Evolutionary conservation across 768 basidiomycete species (phyloP), one percentile per base, ranked within the genome.

Genomic region (Lyophyllum atratum): DNA sequence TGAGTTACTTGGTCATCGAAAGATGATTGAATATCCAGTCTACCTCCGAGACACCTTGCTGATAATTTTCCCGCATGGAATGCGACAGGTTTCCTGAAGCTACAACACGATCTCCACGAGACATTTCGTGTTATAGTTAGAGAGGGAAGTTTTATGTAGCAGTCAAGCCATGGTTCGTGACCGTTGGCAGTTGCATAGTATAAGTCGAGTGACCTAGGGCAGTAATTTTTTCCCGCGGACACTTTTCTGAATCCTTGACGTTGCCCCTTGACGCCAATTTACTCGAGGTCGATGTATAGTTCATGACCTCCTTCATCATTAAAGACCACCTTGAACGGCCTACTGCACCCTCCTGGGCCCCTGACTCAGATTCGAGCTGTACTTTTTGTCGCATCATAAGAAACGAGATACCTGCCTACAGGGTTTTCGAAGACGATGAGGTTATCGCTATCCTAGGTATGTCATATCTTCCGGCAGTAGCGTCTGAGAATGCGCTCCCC

Each of bases 251-350:
- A n/a, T n/a, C n/a, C n/a, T 11, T 6, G 29, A 31, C 34, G 6
- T 4, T 37, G 17, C 4, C 34, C 34, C 17, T 15, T 14, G 25
- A 37, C 34, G 6, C 11, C 31, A 47, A 31, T 29, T 11, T 19
- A 49, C 7, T 21, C 40, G 15, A 11, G 24, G 22, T 11, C 3
- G n/a, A 28, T 25, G 15, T 51, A 26, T 11, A n/a, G 17, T 9
- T 37, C 58, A 89, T 90, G 88, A 90, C 88, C 55, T 88, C 87
- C 31, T 89, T 87, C 73, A 83, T 90, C 19, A 89, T 90, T 67
- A 76, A 85, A 54, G 76, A 81, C 21, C 87, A 88, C 64, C 74
- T 80, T 37, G 67, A 72, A 54, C 80, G 86, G 9, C 65, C 72
- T 14, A 56, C 74, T 34, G 75, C 80, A 17, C 56, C 69, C n/a